A percentile compares a stretch with the other conserved stretches of the same genome.
Evolutionary conservation across 2,329 filamentous ascomycete species (phyloP).

Genomic region (Epichloe aotearoae): DNA sequence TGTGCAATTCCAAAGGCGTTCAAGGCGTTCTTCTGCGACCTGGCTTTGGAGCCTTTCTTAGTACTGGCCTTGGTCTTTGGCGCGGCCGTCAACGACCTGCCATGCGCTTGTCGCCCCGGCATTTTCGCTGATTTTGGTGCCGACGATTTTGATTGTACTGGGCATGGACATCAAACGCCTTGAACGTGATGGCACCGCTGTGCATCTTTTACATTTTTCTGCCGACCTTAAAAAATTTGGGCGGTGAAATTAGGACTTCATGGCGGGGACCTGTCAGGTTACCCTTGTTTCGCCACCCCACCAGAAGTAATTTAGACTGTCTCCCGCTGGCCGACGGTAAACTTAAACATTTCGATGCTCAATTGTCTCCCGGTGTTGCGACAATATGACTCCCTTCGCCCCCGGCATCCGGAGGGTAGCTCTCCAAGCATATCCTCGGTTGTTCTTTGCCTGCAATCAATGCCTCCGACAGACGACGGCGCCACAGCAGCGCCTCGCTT

Average conservation of each 20-base stretch:
- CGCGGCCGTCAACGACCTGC: slow-evolving; percentile 33
- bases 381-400: slow-evolving; percentile 27
- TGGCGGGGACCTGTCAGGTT: slow-evolving; percentile 17
- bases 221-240: slow-evolving; percentile 16
- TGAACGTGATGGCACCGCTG: neutral
- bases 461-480: slow-evolving; percentile 23
- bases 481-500: slow-evolving; percentile 19
- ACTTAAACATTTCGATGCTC: too few species aligned
- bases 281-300: slow-evolving; percentile 8
- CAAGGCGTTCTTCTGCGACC: slow-evolving; percentile 35
- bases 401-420: slow-evolving; percentile 28
- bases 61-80: slow-evolving; percentile 19
- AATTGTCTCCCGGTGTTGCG: neutral
- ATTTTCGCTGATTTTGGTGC: slow-evolving; percentile 21
- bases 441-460: slow-evolving; percentile 35
- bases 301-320: neutral
- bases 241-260: slow-evolving; percentile 14
- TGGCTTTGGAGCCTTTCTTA: slow-evolving; percentile 33
- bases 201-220: slow-evolving; percentile 14
- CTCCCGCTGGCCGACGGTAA: neutral
- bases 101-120: slow-evolving; percentile 47
- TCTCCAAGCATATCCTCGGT: slow-evolving; percentile 24
- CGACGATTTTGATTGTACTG: neutral
- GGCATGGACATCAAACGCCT: neutral
- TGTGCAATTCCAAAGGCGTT: slow-evolving; percentile 46